phyloP scores from a whole-genome alignment of 257 asterid genomes.

The Gentiana dahurica region DNA sequence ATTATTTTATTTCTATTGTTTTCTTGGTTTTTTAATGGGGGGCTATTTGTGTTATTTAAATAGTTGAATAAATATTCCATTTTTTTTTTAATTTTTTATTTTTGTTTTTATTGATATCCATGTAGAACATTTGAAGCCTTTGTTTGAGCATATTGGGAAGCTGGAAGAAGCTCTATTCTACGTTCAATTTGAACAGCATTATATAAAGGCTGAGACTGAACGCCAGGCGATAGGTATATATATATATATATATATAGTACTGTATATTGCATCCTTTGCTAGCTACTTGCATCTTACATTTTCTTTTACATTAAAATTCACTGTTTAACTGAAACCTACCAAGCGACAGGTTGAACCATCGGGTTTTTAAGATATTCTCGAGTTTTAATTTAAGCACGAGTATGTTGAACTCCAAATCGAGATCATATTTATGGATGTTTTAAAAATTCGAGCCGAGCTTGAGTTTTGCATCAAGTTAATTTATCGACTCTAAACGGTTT shows the following conservation, averaged over 20 bases:
- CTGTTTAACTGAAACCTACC: neutral
- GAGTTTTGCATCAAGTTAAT: no score
- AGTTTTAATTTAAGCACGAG: no score
- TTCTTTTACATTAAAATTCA: no score
- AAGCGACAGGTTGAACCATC: neutral
- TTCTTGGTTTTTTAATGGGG: slow-evolving; percentile 6
- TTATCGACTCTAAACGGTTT: no score
- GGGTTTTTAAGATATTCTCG: neutral
- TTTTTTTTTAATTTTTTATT: neutral
- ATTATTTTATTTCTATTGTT: neutral
- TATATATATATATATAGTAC: neutral
- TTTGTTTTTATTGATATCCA: slow-evolving; percentile 14
- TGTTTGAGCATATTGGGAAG: slow-evolving; percentile 84
- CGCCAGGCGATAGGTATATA: slow-evolving; percentile 52
- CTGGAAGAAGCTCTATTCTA: slow-evolving; percentile 86
- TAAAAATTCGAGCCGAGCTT: no score
- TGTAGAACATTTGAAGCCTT: slow-evolving; percentile 91
- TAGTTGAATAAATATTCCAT: no score
- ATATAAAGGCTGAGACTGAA: slow-evolving; percentile 97
- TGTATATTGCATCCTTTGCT: no score
- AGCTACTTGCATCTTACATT: neutral
- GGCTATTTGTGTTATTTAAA: no score
- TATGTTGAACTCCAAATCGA: no score
- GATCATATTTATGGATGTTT: no score
- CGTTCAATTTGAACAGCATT: slow-evolving; percentile 92